Evolutionary conservation across 2,329 filamentous ascomycete species (phyloP), one percentile per base, ranked within the genome.

Genomic region (Coleophoma cylindrospora): DNA sequence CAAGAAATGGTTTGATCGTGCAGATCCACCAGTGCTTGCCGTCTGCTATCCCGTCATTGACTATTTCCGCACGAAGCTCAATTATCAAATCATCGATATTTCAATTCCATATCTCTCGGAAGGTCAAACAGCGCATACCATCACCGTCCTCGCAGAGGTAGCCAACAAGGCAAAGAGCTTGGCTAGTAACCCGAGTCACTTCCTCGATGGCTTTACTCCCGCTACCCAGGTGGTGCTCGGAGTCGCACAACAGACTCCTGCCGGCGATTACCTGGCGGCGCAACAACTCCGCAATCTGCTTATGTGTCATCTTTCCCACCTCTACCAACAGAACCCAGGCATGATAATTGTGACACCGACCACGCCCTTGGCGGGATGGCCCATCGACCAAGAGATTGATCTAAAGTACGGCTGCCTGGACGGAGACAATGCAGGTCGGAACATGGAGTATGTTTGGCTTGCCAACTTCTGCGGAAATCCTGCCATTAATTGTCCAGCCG

Each of bases 361-460:
- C 1, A 81, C 82, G 3, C 88, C 91, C 0, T 79, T 86, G 52
- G 75, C 82, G 0, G 91, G 91, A 11, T 95, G 88, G 87, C 54
- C 61, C 4, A 79, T 80, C 40, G 81, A 84, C 21, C 53, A 66
- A 11, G 68, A 74, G 1, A 75, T 72, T 9, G 84, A 87, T 38
- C 72, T 83, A 14, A 71, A 71, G n/a, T 83, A 91, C 61, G 91
- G 91, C 2, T 73, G 89, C 57, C 84, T 77, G 36, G 86, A 96
- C 65, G 84, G 77, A 0, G 90, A 94, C 64, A 74, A 71, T 53
- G 84, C 81, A 14, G 72, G 95, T n/a, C 74, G 79, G 22, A 88
- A 81, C 63, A 95, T 96, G 89, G 81, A 86, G 66, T 96, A 89
- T 68, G 83, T 88, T 14, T 95, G 87, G 79, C 69, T 95, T 34